Evolutionary conservation across 169 alveolate species (phyloP), one percentile per base, ranked within the genome.

Genomic region (Theileria orientalis): DNA sequence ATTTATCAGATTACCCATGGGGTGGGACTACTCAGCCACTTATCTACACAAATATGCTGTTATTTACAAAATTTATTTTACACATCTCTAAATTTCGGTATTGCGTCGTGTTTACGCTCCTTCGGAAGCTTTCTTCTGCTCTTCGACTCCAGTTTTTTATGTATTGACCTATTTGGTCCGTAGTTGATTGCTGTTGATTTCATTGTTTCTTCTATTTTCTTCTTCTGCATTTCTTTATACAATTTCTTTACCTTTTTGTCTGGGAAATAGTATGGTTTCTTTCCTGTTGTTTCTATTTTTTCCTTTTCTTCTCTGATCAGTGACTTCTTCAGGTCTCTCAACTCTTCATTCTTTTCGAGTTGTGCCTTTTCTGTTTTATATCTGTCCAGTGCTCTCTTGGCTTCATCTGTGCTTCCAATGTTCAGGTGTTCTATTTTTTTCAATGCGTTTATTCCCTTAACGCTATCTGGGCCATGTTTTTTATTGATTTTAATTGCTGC

Each of bases 171-270:
- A 41, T 72, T 75, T 8, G 83, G 63, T 46, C 56, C 75, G 2
- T 77, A 44, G 30, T 73, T 82, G 57, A 74, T 73, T 44, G 71
- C 73, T 7, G 74, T 40, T 6, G 89, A 82, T 32, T 64, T 47
- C 75, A 73, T 23, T 6, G 84, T 72, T 32, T 54, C 80, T 37
- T 44, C 59, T 8, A 74, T 30, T 42, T 63, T 42, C 47, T 16
- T 66, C 56, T 52, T 66, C 47, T 74, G 69, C 56, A 47, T 63
- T 9, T 29, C 85, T 14, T 67, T 62, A 21, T 47, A 51, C 21
- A 82, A 64, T 74, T 74, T 73, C 52, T 64, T 82, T 21, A 82
- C 59, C 89, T 82, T 82, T 64, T 72, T 74, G 40, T 75, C 73
- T n/a, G 89, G 47, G 69, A 69, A 82, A 63, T 74, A 82, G 57